Percentiles rank a stretch among this genome's conserved stretches.
phyloP scores from a whole-genome alignment of 2,329 filamentous ascomycete species.

The Pyrenophora seminiperda region DNA sequence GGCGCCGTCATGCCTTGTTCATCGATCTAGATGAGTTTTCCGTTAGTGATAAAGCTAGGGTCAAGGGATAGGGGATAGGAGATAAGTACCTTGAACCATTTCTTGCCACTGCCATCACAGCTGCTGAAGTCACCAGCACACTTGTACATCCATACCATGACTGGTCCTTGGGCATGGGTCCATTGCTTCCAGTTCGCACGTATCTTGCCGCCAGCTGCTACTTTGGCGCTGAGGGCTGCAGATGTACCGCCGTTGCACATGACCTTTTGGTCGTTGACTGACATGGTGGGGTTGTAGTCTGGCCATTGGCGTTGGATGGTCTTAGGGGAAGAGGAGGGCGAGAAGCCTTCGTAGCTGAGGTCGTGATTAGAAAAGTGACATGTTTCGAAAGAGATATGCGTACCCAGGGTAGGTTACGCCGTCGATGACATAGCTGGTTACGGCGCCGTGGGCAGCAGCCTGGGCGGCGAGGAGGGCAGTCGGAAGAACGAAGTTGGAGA shows the following conservation, averaged over 20 bases:
- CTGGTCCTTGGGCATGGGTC: conserved; percentile 64
- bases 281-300: conserved; percentile 61
- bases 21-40: conserved; percentile 42
- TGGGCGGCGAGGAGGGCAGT: conserved; percentile 37
- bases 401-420: conserved; percentile 42
- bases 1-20: conserved; percentile 57
- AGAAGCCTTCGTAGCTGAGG: conserved; percentile 60
- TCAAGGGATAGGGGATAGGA: background rate
- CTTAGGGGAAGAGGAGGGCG: conserved; percentile 54
- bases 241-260: conserved; percentile 60
- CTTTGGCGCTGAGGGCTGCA: conserved; percentile 51
- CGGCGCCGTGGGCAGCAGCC: conserved; percentile 44
- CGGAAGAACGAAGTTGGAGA: conserved; percentile 44
- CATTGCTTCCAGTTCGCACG: conserved; percentile 62
- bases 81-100: conserved; percentile 60
- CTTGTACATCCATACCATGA: conserved; percentile 62
- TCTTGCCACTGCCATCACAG: conserved; percentile 59
- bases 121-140: conserved; percentile 55
- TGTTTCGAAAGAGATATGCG: conserved; percentile 25
- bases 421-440: conserved; percentile 45
- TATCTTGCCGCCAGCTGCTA: conserved; percentile 57
- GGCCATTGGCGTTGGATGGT: conserved; percentile 65
- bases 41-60: background rate
- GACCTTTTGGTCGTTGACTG: conserved; percentile 56
- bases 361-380: conserved; percentile 40